phyloP scores from a whole-genome alignment of 2,329 filamentous ascomycete species.

The Aspergillus piperis region DNA sequence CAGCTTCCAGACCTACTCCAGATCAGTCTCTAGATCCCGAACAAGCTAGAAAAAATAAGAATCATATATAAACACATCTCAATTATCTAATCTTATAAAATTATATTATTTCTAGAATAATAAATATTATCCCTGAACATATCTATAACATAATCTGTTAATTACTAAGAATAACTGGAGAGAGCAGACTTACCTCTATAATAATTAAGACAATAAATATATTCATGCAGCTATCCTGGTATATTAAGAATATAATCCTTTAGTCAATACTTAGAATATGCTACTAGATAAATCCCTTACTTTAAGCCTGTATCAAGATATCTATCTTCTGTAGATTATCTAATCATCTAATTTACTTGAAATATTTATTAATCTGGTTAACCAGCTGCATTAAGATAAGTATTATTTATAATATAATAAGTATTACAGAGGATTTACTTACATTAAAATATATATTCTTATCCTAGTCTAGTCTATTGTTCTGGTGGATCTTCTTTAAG shows the following conservation, averaged over 20 bases:
- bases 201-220: neutral
- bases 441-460: neutral
- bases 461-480: neutral
- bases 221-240: neutral
- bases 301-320: constrained; percentile 3
- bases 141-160: neutral
- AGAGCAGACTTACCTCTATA: neutral
- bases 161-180: neutral
- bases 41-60: neutral
- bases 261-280: neutral
- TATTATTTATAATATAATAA: neutral
- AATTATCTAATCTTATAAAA: neutral
- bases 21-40: neutral
- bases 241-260: neutral
- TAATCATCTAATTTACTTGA: constrained; percentile 5
- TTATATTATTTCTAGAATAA: neutral
- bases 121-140: neutral
- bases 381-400: constrained; percentile 7
- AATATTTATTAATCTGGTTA: constrained; percentile 5
- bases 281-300: neutral
- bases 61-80: neutral
- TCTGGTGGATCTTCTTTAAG: neutral
- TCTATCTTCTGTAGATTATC: constrained; percentile 6
- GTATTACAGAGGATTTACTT: neutral
- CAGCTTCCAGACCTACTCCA: neutral